Evolutionary conservation across 176 grass and related monocot species (phyloP).

Genomic region (Raddia distichophylla): DNA sequence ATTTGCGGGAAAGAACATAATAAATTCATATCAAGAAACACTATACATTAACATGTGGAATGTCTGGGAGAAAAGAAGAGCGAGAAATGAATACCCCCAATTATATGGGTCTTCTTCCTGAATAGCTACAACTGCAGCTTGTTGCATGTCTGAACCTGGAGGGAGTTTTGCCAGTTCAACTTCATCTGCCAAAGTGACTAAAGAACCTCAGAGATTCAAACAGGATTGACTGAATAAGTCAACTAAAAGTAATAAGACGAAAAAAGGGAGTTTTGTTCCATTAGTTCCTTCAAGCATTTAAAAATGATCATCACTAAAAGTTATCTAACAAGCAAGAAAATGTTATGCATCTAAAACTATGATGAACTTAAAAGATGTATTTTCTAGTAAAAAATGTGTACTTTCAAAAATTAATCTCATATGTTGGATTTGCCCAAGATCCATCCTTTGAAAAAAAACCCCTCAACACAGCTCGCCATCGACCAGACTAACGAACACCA

Average conservation of each 20-base stretch:
- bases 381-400: not conserved
- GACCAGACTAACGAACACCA: too few species aligned
- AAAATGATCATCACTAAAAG: not conserved
- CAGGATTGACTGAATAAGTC: slow-evolving; percentile 13
- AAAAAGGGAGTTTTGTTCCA: too few species aligned
- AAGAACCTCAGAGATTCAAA: slow-evolving; percentile 29
- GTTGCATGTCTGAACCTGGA: slow-evolving; percentile 84
- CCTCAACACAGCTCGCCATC: too few species aligned
- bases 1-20: not conserved
- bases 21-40: not conserved
- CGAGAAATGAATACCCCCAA: slow-evolving; percentile 68
- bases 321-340: slow-evolving; percentile 30
- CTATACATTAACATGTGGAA: slow-evolving; percentile 25
- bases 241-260: slow-evolving; percentile 1
- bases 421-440: too few species aligned
- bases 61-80: slow-evolving; percentile 14
- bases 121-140: slow-evolving; percentile 71
- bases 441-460: too few species aligned
- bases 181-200: slow-evolving; percentile 62
- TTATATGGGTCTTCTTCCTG: slow-evolving; percentile 87
- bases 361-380: not conserved
- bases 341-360: slow-evolving; percentile 11
- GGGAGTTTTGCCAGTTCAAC: slow-evolving; percentile 67
- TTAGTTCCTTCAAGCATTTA: too few species aligned
- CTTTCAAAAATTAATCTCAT: too few species aligned